A percentile compares a stretch with the other conserved stretches of the same genome.
These are phyloP conservation scores for Ustilago tritici DNA, from an alignment of 1,284 basidiomycete species.

Conservation along the genomic window DNA sequence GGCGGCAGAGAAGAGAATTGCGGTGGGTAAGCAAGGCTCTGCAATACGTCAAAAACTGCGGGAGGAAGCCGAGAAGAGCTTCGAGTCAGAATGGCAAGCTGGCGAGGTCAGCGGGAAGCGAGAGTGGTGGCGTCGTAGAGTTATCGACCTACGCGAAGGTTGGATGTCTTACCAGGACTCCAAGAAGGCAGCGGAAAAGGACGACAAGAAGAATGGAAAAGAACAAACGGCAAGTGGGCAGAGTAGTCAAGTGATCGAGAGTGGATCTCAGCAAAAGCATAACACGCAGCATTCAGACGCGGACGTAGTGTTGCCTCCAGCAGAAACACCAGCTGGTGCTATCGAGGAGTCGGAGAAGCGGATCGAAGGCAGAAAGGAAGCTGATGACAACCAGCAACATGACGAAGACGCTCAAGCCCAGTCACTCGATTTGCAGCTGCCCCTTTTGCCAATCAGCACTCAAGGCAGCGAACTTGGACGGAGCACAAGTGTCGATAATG, in stretches of 20 bases:
- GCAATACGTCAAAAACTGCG: neutral
- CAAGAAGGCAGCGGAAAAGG: slow-evolving; percentile 5
- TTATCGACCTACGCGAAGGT: slow-evolving; percentile 26
- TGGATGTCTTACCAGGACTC: slow-evolving; percentile 24
- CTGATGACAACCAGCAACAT: neutral
- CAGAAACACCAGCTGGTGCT: neutral
- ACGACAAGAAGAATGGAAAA: slow-evolving; percentile 17
- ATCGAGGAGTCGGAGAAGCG: neutral
- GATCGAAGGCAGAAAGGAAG: neutral
- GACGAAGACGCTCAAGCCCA: neutral
- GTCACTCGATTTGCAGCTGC: neutral
- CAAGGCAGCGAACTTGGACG: neutral
- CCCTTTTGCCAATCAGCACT: neutral
- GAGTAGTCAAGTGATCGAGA: neutral
- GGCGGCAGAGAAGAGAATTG: neutral
- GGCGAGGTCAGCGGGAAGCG: slow-evolving; percentile 43
- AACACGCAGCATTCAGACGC: neutral
- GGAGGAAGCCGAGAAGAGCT: slow-evolving; percentile 4
- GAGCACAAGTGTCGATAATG: neutral
- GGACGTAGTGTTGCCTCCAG: slow-evolving; percentile 10
- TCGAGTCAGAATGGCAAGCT: slow-evolving; percentile 35
- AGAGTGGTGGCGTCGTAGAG: slow-evolving; percentile 22
- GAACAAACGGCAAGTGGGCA: slow-evolving; percentile 4
- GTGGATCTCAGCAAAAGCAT: neutral
- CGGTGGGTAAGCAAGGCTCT: neutral